Conservation (phyloP, 257 asterid species). For the Cinchona pubescens region DNA sequence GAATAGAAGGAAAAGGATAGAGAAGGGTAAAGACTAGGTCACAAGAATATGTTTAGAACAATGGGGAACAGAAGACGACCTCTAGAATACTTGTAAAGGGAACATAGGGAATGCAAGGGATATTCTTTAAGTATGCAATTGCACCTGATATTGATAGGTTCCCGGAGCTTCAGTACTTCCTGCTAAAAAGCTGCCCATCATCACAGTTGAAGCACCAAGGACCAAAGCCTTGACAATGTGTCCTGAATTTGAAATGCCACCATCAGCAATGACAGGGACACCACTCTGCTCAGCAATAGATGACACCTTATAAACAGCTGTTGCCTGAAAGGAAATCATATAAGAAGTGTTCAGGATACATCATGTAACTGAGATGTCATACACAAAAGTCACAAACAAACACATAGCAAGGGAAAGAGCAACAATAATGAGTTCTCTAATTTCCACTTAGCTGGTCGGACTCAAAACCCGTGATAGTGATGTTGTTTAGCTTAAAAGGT, state of each 20-base stretch:
- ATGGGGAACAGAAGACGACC: background rate
- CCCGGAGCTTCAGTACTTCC: constrained; percentile 96
- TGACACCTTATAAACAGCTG: constrained; percentile 89
- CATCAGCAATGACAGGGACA: constrained; percentile 88
- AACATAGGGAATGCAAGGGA: background rate
- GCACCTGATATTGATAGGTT: constrained; percentile 60
- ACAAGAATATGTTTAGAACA: background rate
- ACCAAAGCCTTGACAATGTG: constrained; percentile 89
- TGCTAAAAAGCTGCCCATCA: constrained; percentile 91
- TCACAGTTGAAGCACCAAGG: constrained; percentile 90
- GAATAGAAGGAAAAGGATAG: background rate
- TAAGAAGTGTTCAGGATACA: background rate
- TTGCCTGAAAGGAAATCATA: constrained; percentile 44
- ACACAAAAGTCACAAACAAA: no score
- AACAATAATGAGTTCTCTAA: no score
- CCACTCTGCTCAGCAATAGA: constrained; percentile 67
- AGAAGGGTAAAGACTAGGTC: background rate
- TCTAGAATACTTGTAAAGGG: background rate
- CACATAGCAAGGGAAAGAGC: no score
- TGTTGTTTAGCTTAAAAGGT: background rate
- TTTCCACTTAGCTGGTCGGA: no score
- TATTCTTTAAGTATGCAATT: background rate
- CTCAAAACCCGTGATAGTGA: background rate
- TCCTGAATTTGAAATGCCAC: constrained; percentile 93
- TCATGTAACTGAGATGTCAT: no score